Conservation (phyloP, 202 grass and related monocot genomes). For the Schoenoplectus tabernaemontani region DNA sequence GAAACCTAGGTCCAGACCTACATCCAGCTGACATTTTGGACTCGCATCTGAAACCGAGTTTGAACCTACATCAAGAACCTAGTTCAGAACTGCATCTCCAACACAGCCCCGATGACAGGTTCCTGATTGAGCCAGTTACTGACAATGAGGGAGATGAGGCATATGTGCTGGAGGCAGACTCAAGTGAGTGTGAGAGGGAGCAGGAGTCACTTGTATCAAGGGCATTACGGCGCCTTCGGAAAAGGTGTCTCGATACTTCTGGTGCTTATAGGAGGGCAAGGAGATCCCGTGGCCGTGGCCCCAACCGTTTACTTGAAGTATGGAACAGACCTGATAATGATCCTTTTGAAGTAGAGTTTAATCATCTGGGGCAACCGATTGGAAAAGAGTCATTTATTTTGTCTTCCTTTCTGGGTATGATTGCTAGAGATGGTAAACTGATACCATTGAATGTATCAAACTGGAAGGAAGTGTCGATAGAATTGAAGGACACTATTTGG, state of each 20-base stretch:
- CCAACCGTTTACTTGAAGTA: conserved; percentile 32
- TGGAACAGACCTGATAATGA: conserved; percentile 39
- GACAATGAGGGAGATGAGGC: conserved; percentile 3
- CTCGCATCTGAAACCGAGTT: not conserved
- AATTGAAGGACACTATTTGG: conserved; percentile 39
- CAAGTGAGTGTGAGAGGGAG: not conserved
- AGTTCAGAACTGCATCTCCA: not conserved
- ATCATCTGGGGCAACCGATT: conserved; percentile 37
- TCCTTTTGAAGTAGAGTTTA: conserved; percentile 31
- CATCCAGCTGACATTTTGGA: not conserved
- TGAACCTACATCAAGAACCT: not conserved
- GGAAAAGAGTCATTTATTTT: conserved; percentile 33
- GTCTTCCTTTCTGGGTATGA: conserved; percentile 27
- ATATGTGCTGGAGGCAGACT: not conserved
- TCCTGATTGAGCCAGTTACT: not conserved
- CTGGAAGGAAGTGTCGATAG: conserved; percentile 36
- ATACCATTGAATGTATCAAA: conserved; percentile 27
- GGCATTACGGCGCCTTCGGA: not conserved
- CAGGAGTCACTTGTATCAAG: not conserved
- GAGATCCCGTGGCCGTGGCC: conserved; percentile 11
- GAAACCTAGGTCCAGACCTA: not conserved
- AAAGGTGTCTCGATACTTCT: not conserved
- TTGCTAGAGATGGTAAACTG: conserved; percentile 49
- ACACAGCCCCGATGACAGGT: not conserved
- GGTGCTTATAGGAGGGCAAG: not conserved